Percentiles rank a stretch among this genome's conserved stretches.
Evolutionary conservation across 176 grass and related monocot species (phyloP).

Genomic region (Triticum monococcum): DNA sequence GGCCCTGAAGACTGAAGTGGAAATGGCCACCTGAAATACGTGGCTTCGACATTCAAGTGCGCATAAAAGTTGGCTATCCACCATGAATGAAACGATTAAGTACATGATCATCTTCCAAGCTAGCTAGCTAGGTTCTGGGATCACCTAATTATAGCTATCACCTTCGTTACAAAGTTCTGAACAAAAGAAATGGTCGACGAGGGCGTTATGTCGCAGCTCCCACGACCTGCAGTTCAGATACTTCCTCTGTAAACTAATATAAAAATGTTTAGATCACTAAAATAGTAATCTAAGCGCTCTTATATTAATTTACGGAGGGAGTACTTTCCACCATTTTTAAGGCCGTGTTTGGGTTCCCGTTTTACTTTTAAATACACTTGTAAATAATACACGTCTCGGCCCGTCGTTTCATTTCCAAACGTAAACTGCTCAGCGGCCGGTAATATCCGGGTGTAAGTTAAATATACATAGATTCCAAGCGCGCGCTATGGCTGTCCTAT

Average conservation of each 20-base stretch:
- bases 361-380: too few relatives aligned
- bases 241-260: too few relatives aligned
- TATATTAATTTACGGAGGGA: too few relatives aligned
- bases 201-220: neutral
- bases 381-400: too few relatives aligned
- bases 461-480: too few relatives aligned
- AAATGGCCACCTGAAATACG: neutral
- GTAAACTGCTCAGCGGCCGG: too few relatives aligned
- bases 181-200: neutral
- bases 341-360: too few relatives aligned
- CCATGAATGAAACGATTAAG: neutral
- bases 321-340: neutral
- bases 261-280: too few relatives aligned
- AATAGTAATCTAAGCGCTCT: too few relatives aligned
- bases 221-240: neutral
- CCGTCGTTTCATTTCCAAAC: too few relatives aligned
- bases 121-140: neutral
- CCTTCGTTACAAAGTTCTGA: neutral
- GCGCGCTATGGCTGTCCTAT: too few relatives aligned
- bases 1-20: neutral
- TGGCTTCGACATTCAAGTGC: neutral
- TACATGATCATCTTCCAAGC: neutral
- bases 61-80: neutral
- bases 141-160: neutral
- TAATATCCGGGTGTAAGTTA: too few relatives aligned